Evolutionary conservation across 257 asterid genomes (phyloP), one percentile per base, ranked within the genome.

Genomic region (Thymus mandschuricus): DNA sequence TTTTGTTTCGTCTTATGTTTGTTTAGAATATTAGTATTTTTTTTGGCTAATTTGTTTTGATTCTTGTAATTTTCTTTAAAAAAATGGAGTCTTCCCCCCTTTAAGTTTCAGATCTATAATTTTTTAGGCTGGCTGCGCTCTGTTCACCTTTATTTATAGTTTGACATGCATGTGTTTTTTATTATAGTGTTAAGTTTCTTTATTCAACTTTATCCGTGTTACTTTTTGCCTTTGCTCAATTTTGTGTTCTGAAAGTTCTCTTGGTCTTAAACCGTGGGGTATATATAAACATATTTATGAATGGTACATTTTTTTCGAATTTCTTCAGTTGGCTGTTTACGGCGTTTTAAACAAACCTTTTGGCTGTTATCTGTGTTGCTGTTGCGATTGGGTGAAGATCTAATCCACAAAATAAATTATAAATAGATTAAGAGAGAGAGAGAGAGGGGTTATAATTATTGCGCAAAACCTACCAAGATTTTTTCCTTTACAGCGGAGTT

Each of bases 161-260:
- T 40, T 51, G 15, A 58, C 77, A 29, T 65, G 81, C 66, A 50
- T 65, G 40, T 12, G 27, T 61, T 68, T 61, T 72, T 66, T n/a
- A n/a, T n/a, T n/a, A n/a, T n/a, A 51, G 33, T 3, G 6, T 38
- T 38, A 38, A 2, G 3, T 43, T 31, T 69, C 7, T 28, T 62
- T 31, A 11, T 60, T 34, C 6, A 60, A 60, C 21, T 34, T 60
- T 5, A 60, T 12, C 29, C 3, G 11, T 29, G 1, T 34, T 57
- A 2, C 5, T n/a, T 34, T 60, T 60, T 34, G 29, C 13, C 29
- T 35, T 38, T 29, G 62, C 50, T 28, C 54, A 12, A 45, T 29
- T 38, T 59, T 60, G 49, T 67, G 33, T 33, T 41, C 27, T 51
- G 64, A 29, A 35, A 64, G 54, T 45, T 35, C 31, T 38, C 28